Evolutionary conservation across 176 grass and related monocot species (phyloP).

Genomic region (Otatea glauca): DNA sequence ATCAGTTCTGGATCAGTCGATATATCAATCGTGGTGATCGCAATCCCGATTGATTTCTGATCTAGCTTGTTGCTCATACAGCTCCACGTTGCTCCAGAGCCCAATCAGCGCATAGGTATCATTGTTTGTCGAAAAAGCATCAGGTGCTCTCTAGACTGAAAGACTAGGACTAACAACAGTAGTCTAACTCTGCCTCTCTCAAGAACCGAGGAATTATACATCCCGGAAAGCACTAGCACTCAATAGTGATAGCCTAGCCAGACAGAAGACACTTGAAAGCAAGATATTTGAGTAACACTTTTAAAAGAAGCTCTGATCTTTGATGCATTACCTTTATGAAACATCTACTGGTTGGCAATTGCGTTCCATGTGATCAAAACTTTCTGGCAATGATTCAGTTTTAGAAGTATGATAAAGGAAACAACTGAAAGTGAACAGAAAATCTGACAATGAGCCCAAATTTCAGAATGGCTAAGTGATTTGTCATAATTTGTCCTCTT

Average conservation of each 20-base stretch:
- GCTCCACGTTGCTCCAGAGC: background rate
- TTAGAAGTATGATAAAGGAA: background rate
- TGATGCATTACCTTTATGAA: background rate
- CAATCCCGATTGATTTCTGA: background rate
- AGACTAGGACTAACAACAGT: background rate
- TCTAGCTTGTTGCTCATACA: background rate
- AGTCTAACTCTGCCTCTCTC: background rate
- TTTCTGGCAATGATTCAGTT: background rate
- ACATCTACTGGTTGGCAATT: background rate
- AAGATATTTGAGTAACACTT: conserved; percentile 1
- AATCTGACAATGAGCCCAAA: background rate
- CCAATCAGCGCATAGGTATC: background rate
- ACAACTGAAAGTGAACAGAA: background rate
- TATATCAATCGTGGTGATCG: background rate
- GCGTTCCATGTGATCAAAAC: background rate
- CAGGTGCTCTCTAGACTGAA: background rate
- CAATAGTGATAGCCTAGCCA: no score
- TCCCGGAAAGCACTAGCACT: background rate
- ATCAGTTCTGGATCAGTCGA: no score
- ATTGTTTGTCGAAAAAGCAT: background rate
- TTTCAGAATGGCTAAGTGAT: no score
- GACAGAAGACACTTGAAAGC: no score
- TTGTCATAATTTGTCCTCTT: no score
- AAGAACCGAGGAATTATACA: background rate
- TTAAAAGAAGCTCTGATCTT: conserved; percentile 18